phyloP scores from a whole-genome alignment of 2,329 filamentous ascomycete genomes.

The Colletotrichum graminicola region DNA sequence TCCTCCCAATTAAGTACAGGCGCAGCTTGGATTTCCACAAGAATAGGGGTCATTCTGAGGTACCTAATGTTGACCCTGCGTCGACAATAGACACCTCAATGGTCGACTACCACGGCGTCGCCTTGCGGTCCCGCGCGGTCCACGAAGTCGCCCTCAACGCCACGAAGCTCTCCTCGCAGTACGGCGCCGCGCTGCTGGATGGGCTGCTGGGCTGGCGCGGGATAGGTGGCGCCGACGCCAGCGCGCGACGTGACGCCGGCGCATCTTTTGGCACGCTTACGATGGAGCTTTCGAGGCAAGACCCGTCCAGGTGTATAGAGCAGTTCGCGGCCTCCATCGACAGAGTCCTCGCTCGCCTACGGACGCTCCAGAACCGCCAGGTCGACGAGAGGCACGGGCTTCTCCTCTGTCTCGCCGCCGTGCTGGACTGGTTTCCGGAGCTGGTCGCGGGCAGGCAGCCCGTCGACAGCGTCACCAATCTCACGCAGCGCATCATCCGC shows the following conservation, averaged over 20 bases:
- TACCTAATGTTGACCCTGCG: too few species aligned
- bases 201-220: slow-evolving; percentile 88
- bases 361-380: slow-evolving; percentile 65
- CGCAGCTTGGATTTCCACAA: too few species aligned
- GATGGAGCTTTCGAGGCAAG: slow-evolving; percentile 52
- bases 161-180: slow-evolving; percentile 75
- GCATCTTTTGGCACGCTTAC: slow-evolving; percentile 74
- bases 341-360: slow-evolving; percentile 59
- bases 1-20: too few species aligned
- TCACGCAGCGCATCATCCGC: slow-evolving; percentile 38
- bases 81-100: too few species aligned
- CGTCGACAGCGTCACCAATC: slow-evolving; percentile 8
- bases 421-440: slow-evolving; percentile 63
- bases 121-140: slow-evolving; percentile 85
- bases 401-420: slow-evolving; percentile 70
- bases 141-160: slow-evolving; percentile 79
- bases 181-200: slow-evolving; percentile 77
- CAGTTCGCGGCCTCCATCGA: slow-evolving; percentile 53
- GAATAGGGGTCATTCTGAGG: too few species aligned
- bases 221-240: slow-evolving; percentile 81
- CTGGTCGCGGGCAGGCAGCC: slow-evolving; percentile 43
- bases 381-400: slow-evolving; percentile 79
- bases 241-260: slow-evolving; percentile 79
- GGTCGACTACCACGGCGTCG: slow-evolving; percentile 96
- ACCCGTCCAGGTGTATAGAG: slow-evolving; percentile 42